A percentile compares a stretch with the other conserved stretches of the same genome.
These are phyloP conservation scores for Cantharellus anzutake DNA, from an alignment of 768 basidiomycete species.

Conservation along the genomic window DNA sequence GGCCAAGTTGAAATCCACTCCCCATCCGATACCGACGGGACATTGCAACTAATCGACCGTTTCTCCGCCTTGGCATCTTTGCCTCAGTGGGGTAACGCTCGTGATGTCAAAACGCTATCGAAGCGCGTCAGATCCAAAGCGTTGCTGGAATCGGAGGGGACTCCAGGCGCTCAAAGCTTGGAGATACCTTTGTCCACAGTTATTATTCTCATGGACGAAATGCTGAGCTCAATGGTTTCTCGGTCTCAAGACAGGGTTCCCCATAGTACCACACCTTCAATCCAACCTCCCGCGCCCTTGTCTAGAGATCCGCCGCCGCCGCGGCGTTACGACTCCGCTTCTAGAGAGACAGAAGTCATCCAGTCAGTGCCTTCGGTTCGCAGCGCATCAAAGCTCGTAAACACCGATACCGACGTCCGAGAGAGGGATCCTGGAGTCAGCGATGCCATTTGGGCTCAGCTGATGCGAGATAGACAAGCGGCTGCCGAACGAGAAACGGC, in stretches of 20 bases:
- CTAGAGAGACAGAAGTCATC: no score
- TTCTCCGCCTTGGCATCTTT: conserved; percentile 22
- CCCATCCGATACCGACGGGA: conserved; percentile 18
- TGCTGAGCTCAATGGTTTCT: conserved; percentile 5
- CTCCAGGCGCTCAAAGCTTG: conserved; percentile 12
- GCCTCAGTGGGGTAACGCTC: conserved; percentile 49
- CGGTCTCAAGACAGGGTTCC: background rate
- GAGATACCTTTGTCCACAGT: conserved; percentile 12
- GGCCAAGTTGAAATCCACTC: conserved; percentile 21
- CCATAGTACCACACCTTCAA: background rate
- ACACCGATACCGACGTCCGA: no score
- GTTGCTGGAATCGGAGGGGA: conserved; percentile 14
- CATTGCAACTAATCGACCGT: conserved; percentile 15
- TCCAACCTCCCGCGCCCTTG: background rate
- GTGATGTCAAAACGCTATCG: conserved; percentile 37
- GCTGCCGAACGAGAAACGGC: conserved; percentile 13
- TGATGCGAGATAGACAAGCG: conserved; percentile 20
- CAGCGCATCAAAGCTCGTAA: no score
- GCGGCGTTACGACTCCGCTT: no score
- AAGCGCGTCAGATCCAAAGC: conserved; percentile 29
- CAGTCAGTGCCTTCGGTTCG: no score
- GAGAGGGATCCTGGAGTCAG: conserved; percentile 32
- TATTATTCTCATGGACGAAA: conserved; percentile 13
- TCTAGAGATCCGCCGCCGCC: background rate
- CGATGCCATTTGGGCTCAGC: conserved; percentile 31